Evolutionary conservation across 2,329 filamentous ascomycete species (phyloP), one percentile per base, ranked within the genome.

Genomic region (Ophiostoma sp.): DNA sequence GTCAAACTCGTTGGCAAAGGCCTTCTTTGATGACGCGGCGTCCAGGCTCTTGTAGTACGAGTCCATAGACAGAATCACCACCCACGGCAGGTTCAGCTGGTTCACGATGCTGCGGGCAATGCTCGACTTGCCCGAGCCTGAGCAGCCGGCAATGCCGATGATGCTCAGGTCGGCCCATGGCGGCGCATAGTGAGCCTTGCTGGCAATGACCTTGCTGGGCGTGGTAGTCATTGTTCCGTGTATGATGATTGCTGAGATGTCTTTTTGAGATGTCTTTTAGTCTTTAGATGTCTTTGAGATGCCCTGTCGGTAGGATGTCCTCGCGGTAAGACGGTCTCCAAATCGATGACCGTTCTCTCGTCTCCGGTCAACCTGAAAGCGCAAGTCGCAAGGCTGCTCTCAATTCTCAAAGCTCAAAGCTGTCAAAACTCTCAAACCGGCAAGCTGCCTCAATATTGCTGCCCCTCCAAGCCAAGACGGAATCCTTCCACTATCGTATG

Each of bases 31-130:
- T 77, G 95, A 85, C 76, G 94, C 93, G 2, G 89, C 84, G 23
- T 87, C 90, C 75, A 99, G 82, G 23, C 90, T 90, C 81, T 97
- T 98, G 82, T 99, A 99, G 80, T 97, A 99, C 15, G 94, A 97
- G 80, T 99, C 95, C 90, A 99, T 98, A 60, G 94, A 96, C 76
- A 99, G 81, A 80, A 99, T 97, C 67, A 97, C 94, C 72, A 99
- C 95, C 94, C 95, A 99, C 70, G 95, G 95, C 73, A 99, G 82
- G 80, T 95, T 97, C 76, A 99, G 83, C 76, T 91, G 90, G 76
- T 87, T 90, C 74, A 98, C 92, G 75, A 99, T 97, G 73, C 94
- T 93, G 78, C 96, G 87, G 41, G 95, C 94, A 69, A 99, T 83
- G 7, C 94, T 97, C 7, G 94, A 97, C 83, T 99, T 99, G 71